Evolutionary conservation across 2,329 filamentous ascomycete genomes (phyloP), one percentile per base, ranked within the genome.

Genomic region (Seiridium cupressi): DNA sequence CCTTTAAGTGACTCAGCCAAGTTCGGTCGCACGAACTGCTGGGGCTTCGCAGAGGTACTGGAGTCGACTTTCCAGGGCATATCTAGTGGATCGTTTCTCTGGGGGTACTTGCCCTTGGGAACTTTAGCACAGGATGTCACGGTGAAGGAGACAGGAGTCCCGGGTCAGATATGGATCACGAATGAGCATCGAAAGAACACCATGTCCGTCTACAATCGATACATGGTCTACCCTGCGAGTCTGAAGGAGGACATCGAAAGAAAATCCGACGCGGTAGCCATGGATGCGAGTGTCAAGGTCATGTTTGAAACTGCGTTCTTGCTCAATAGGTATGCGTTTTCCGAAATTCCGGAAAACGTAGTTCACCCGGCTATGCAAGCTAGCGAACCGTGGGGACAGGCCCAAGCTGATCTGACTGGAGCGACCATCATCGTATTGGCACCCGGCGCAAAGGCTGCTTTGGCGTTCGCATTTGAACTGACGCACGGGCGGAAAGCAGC

Each of bases 1-100:
- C 69, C 71, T 3, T 74, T 70, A 44, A 73, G 76, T 63, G 72
- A 81, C 64, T 38, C 55, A 3, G 49, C 67, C 2, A 64, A 66
- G n/a, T 82, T 79, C 70, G 79, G 78, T 3, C 77, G 80, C 60
- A 77, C 78, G 10, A 76, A 77, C 46, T 77, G 74, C n/a, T 83
- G 80, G 79, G 81, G 81, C 0, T 80, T 77, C 58, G 79, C 73
- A 6, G 68, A 72, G 32, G 73, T 81, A 4, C 49, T 77, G 5
- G 76, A 78, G 3, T 78, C 73, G n/a, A 80, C 70, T 0, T 67
- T 77, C 4, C 55, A 69, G 2, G 66, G 62, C 5, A 65, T 81
- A 1, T 51, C 67, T 1, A 51, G 60, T 2, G 79, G 75, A 5
- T 70, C 71, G 1, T 64, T 73, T 1, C 60, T 82, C 0, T 81